Base-by-base conservation (phyloP, 495 filamentous ascomycete genomes). In the Mycothermus thermophilus region DNA sequence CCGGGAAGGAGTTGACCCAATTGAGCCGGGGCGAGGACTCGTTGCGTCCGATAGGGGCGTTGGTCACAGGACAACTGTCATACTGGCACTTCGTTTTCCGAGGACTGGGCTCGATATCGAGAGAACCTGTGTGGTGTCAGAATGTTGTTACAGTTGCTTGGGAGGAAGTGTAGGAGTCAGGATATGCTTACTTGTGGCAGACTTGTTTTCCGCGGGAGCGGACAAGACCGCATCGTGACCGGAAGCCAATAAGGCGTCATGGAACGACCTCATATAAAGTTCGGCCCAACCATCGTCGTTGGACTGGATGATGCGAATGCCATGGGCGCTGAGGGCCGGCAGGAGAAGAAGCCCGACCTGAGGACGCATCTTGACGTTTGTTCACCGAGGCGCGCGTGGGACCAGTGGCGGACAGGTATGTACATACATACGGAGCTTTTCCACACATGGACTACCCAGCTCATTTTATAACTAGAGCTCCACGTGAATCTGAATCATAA, bases 211-310 rank as follows among this genome's bases (percentile, higher is more conserved):
- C 0, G 76, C 75, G 0, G 77, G 76, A 0, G 66, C 74, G 0
- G 73, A 75, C 1, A 82, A 54, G 15, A 82, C 61, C 3, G 71
- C 71, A 7, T 67, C 62, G 41, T 79, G 67, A 0, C 72, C 74
- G 0, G 67, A 64, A 0, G 40, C 50, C 2, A 50, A 58, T 6
- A 82, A 57, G 1, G 63, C 50, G 32, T 68, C 46, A 52, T 70
- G 71, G 27, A 79, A 55, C 1, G 59, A 53, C 11, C 77, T 65
- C 21, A 75, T 61, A 42, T 82, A 80, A 11, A 63, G 66, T 46
- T 79, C 76, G 3, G 75, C 77, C 76, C 76, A 82, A 14, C 77
- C 76, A 55, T 82, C 77, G 42, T 80, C 77, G 44, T 82, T 80
- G 32, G 69, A 71, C 18, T 73, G 72, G 31, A 82, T 51, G 43